These are phyloP conservation scores for Phytophthora fragariaefolia DNA, from an alignment of 352 stramenopile genomes.

Conservation along the genomic window DNA sequence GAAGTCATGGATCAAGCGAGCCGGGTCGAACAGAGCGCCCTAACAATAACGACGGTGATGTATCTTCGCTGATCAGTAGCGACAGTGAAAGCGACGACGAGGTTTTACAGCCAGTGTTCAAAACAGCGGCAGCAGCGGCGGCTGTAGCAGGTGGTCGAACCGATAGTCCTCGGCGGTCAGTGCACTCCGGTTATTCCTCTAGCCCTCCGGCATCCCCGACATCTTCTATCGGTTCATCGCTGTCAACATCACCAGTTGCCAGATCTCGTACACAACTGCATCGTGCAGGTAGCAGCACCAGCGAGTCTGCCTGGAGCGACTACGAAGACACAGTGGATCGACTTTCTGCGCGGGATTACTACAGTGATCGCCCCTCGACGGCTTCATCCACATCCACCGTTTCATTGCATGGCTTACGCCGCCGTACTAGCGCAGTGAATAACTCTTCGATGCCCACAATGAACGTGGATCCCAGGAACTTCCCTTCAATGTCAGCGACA, in stretches of 20 bases:
- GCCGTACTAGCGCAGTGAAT: slow-evolving; percentile 14
- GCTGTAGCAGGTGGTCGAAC: slow-evolving; percentile 9
- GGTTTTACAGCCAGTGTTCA: slow-evolving; percentile 67
- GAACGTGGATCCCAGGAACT: slow-evolving; percentile 1
- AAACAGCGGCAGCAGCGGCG: slow-evolving; percentile 32
- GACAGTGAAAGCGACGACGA: slow-evolving; percentile 81
- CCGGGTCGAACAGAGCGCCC: slow-evolving; percentile 7
- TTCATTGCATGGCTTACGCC: slow-evolving; percentile 34
- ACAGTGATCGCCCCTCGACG: slow-evolving; percentile 36
- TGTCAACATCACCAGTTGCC: slow-evolving; percentile 48
- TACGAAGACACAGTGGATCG: slow-evolving; percentile 36
- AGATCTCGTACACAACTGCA: slow-evolving; percentile 27
- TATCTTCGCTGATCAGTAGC: slow-evolving; percentile 81
- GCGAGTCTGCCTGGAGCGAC: slow-evolving; percentile 40
- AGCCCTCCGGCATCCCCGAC: slow-evolving; percentile 58
- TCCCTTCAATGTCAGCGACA: not conserved
- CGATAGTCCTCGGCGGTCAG: slow-evolving; percentile 20
- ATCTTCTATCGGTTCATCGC: slow-evolving; percentile 50
- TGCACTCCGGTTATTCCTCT: slow-evolving; percentile 41
- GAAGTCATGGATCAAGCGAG: not conserved
- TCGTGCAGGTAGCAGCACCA: slow-evolving; percentile 45
- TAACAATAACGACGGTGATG: slow-evolving; percentile 58
- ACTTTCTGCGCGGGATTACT: slow-evolving; percentile 33
- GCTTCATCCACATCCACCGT: slow-evolving; percentile 37
- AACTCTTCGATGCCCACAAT: slow-evolving; percentile 11